Percentiles rank a stretch among this genome's conserved stretches.
Evolutionary conservation across 192 early-diverging fungal species (phyloP).

Genomic region (Coemansia sp.): DNA sequence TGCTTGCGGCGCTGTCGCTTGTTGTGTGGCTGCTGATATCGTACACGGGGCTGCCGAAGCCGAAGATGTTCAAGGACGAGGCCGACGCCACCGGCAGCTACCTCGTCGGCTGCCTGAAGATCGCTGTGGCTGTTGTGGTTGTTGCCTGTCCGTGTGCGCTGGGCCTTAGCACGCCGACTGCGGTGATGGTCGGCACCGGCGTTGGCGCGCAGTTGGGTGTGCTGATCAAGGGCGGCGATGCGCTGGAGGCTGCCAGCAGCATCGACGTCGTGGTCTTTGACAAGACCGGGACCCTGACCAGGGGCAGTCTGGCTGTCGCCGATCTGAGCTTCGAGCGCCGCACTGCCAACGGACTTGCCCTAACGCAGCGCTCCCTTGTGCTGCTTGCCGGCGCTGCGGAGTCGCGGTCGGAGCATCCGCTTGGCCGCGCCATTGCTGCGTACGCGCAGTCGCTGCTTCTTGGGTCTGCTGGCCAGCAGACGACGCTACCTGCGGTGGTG

Average conservation of each 20-base stretch:
- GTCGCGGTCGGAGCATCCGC: constrained; percentile 82
- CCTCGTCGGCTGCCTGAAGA: constrained; percentile 78
- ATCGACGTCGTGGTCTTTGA: constrained; percentile 93
- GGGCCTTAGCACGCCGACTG: constrained; percentile 94
- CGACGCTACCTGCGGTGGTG: constrained; percentile 50
- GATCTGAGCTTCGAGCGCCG: constrained; percentile 37
- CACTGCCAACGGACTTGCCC: constrained; percentile 12
- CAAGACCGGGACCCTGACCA: constrained; percentile 96
- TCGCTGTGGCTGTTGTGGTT: constrained; percentile 93
- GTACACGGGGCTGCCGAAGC: constrained; percentile 47
- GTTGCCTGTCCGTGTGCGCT: constrained; percentile 97
- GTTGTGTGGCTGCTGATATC: constrained; percentile 72
- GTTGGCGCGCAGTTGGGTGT: constrained; percentile 94
- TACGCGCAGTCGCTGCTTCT: constrained; percentile 57
- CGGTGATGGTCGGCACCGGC: constrained; percentile 98
- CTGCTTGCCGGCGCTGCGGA: constrained; percentile 78
- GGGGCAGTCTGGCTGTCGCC: constrained; percentile 68
- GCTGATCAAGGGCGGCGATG: constrained; percentile 92
- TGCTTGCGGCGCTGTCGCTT: constrained; percentile 71
- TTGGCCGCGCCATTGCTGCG: constrained; percentile 75
- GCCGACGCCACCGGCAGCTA: constrained; percentile 60
- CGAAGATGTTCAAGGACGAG: constrained; percentile 50
- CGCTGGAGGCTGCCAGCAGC: constrained; percentile 77
- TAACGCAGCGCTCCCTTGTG: constrained; percentile 58
- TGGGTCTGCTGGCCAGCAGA: constrained; percentile 9